These are phyloP conservation scores for Puccinellia tenuiflora DNA, from an alignment of 176 grass and related monocot species.

Conservation along the genomic window DNA sequence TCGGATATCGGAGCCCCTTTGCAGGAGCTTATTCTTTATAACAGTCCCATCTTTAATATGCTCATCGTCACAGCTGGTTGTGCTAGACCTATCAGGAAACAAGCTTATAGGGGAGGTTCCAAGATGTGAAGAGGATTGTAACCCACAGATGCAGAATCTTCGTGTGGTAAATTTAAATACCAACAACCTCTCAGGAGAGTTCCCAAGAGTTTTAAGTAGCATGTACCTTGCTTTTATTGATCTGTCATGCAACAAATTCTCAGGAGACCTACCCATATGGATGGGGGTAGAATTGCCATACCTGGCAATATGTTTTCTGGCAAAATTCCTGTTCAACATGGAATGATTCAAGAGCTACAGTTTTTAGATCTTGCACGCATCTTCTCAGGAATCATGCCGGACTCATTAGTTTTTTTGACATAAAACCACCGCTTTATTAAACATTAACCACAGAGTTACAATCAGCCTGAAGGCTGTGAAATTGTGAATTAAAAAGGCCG, in stretches of 20 bases:
- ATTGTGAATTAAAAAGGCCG: too few species aligned
- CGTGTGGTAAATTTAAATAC: background rate
- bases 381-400: slow-evolving; percentile 17
- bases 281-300: background rate
- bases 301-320: slow-evolving; percentile 30
- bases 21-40: background rate
- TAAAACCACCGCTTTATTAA: too few species aligned
- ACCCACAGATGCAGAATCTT: background rate
- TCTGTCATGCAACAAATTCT: slow-evolving; percentile 12
- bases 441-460: too few species aligned
- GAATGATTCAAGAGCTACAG: background rate
- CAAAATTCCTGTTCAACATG: background rate
- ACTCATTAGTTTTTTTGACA: too few species aligned
- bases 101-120: slow-evolving; percentile 6
- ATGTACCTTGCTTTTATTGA: background rate
- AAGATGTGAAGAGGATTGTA: background rate
- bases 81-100: slow-evolving; percentile 15
- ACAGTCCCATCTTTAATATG: slow-evolving; percentile 14
- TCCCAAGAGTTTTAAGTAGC: background rate
- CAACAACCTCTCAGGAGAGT: slow-evolving; percentile 33
- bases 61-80: background rate
- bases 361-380: slow-evolving; percentile 22
- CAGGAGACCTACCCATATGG: background rate
- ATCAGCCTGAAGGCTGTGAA: too few species aligned
- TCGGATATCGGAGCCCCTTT: background rate